These are phyloP conservation scores for Orbilia quercus DNA, from an alignment of 2,329 filamentous ascomycete genomes.

Conservation along the genomic window DNA sequence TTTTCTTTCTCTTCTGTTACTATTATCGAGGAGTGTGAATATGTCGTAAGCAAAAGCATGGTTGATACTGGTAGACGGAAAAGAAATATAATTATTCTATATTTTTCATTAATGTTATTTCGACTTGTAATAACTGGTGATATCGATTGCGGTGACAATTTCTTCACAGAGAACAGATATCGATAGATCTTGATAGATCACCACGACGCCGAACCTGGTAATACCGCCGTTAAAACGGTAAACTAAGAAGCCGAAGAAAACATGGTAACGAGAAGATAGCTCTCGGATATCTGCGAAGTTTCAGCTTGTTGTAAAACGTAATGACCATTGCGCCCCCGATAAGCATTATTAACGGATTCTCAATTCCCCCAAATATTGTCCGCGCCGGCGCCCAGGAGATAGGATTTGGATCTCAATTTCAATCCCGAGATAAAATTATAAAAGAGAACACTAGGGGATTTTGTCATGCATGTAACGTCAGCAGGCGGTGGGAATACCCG, in stretches of 20 bases:
- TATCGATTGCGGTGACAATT: no score
- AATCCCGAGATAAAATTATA: slow-evolving; percentile 8
- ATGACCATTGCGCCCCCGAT: slow-evolving; percentile 35
- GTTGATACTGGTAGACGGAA: background rate
- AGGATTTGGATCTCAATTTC: background rate
- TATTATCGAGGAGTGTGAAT: background rate
- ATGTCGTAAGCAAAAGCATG: background rate
- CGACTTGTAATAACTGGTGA: no score
- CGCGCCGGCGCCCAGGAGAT: background rate
- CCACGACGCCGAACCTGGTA: no score
- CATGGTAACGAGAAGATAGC: background rate
- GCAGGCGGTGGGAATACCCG: background rate
- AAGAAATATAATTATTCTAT: background rate
- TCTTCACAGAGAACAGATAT: no score
- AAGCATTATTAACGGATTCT: slow-evolving; percentile 43
- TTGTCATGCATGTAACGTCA: slow-evolving; percentile 9
- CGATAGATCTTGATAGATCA: no score
- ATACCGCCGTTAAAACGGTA: no score
- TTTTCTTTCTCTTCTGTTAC: slow-evolving; percentile 18
- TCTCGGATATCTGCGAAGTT: slow-evolving; percentile 23
- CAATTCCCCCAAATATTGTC: slow-evolving; percentile 6
- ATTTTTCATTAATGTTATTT: background rate
- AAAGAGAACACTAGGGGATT: background rate
- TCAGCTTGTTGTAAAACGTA: slow-evolving; percentile 49
- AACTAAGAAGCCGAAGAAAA: background rate